These are phyloP conservation scores for Eruca vesicaria DNA, from an alignment of 441 rosid species.

Conservation along the genomic window DNA sequence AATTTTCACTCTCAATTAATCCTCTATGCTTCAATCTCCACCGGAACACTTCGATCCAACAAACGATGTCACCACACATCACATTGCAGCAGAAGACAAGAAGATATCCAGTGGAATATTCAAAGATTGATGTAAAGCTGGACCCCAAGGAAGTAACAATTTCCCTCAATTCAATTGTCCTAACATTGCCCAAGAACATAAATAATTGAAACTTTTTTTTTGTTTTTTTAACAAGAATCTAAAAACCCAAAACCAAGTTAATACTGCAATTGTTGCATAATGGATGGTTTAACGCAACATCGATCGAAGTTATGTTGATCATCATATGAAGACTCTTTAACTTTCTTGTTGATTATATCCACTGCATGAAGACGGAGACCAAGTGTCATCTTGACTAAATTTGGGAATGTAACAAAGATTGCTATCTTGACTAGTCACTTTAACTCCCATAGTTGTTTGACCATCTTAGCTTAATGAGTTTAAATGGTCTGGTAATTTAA, in stretches of 20 bases:
- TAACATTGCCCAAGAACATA: not conserved
- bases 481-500: not conserved
- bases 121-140: too few species aligned
- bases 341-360: conserved; percentile 82
- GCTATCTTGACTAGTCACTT: not conserved
- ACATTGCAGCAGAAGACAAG: too few species aligned
- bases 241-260: not conserved
- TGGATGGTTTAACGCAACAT: not conserved
- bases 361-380: conserved; percentile 43
- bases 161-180: too few species aligned
- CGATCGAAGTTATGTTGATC: not conserved
- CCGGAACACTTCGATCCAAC: too few species aligned
- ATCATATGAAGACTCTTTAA: conserved; percentile 65
- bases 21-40: too few species aligned
- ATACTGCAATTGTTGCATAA: not conserved
- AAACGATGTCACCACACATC: too few species aligned
- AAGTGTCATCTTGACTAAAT: too few species aligned
- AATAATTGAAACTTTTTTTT: not conserved
- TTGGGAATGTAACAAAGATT: not conserved
- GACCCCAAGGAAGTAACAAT: too few species aligned
- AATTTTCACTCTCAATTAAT: too few species aligned
- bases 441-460: not conserved
- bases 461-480: not conserved
- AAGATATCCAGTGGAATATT: too few species aligned
- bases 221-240: not conserved